Conservation (phyloP, 2,329 filamentous ascomycete species). For the Epichloe sylvatica region DNA sequence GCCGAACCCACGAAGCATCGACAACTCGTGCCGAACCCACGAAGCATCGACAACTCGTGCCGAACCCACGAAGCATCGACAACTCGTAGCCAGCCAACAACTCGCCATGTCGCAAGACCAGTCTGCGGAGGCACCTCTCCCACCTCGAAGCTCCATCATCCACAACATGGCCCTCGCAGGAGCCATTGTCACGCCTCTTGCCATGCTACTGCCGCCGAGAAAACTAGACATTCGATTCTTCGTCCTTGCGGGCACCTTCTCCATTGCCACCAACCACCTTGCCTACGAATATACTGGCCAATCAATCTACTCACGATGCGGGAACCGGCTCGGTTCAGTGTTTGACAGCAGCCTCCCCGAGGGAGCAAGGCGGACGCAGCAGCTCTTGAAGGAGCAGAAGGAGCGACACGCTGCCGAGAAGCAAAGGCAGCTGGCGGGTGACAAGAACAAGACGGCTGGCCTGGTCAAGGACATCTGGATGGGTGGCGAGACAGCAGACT, state of each 20-base stretch:
- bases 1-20: neutral
- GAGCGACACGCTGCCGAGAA: slow-evolving; percentile 22
- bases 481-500: slow-evolving; percentile 41
- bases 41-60: neutral
- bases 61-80: neutral
- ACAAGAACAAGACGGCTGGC: slow-evolving; percentile 19
- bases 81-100: neutral
- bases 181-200: slow-evolving; percentile 32
- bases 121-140: slow-evolving; percentile 14
- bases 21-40: neutral
- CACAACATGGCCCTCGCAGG: slow-evolving; percentile 36
- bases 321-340: slow-evolving; percentile 28
- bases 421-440: slow-evolving; percentile 14
- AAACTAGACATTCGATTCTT: slow-evolving; percentile 36
- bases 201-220: slow-evolving; percentile 37
- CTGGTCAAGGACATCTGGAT: slow-evolving; percentile 40
- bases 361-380: slow-evolving; percentile 33
- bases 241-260: slow-evolving; percentile 35
- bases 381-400: slow-evolving; percentile 32
- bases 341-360: slow-evolving; percentile 44
- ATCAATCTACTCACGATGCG: slow-evolving; percentile 35
- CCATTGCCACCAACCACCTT: slow-evolving; percentile 41
- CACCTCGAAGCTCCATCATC: slow-evolving; percentile 23
- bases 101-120: slow-evolving; percentile 17
- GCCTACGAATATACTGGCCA: slow-evolving; percentile 42